Evolutionary conservation across 345 rosid genomes (phyloP).

Genomic region (Moringa oleifera): DNA sequence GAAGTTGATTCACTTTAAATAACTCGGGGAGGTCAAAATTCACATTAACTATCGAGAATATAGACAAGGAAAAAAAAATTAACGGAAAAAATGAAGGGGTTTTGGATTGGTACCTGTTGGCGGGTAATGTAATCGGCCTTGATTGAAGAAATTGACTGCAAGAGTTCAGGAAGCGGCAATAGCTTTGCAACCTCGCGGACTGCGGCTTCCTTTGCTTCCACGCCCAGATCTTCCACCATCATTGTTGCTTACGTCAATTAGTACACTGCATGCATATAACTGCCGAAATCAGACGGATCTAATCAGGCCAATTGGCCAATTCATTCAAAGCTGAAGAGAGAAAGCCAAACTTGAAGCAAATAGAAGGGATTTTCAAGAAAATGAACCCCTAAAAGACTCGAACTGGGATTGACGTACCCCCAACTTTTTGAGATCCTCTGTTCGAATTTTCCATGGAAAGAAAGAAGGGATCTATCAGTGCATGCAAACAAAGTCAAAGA

Average conservation of each 20-base stretch:
- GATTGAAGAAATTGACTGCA: conserved; percentile 74
- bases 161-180: conserved; percentile 78
- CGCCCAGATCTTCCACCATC: conserved; percentile 96
- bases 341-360: too few relatives aligned
- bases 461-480: too few relatives aligned
- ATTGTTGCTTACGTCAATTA: conserved; percentile 31
- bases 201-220: conserved; percentile 97
- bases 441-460: too few relatives aligned
- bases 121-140: conserved; percentile 94
- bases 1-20: not conserved
- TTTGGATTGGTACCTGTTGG: conserved; percentile 59
- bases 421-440: too few relatives aligned
- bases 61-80: too few relatives aligned
- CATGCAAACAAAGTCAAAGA: too few relatives aligned
- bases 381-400: too few relatives aligned
- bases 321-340: conserved; percentile 1
- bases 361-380: too few relatives aligned
- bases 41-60: not conserved
- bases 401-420: too few relatives aligned
- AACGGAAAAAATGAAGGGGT: not conserved
- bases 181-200: conserved; percentile 99
- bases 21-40: too few relatives aligned
- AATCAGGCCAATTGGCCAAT: not conserved
- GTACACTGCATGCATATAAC: not conserved
- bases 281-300: not conserved